Percentiles rank a stretch among this genome's conserved stretches.
Conservation (phyloP, 441 rosid genomes). For the Mallotus japonicus region DNA sequence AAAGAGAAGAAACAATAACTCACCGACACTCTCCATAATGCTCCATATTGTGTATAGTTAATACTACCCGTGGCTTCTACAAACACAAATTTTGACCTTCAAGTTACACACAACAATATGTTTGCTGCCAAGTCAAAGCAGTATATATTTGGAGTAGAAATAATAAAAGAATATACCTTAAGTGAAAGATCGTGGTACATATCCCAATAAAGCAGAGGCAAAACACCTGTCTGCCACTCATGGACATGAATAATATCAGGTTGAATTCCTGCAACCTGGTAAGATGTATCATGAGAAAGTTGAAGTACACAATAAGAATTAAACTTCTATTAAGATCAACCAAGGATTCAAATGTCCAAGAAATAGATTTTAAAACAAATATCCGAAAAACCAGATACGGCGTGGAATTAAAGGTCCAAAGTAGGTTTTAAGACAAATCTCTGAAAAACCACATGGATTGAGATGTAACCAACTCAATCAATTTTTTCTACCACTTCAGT, state of each 20-base stretch:
- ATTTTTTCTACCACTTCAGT: slow-evolving; percentile 9
- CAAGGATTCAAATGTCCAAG: too few relatives aligned
- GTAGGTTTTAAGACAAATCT: too few relatives aligned
- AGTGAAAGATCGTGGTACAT: slow-evolving; percentile 50
- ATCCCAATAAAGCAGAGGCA: slow-evolving; percentile 63
- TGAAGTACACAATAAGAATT: neutral
- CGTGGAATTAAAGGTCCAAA: too few relatives aligned
- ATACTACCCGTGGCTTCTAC: slow-evolving; percentile 54
- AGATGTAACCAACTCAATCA: slow-evolving; percentile 18
- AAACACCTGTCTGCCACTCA: slow-evolving; percentile 59
- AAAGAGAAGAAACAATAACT: slow-evolving; percentile 14
- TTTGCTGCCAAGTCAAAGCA: neutral
- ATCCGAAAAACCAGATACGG: too few relatives aligned
- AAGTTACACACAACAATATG: neutral
- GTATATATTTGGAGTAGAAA: slow-evolving; percentile 2
- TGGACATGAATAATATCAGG: slow-evolving; percentile 60
- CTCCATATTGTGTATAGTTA: slow-evolving; percentile 63
- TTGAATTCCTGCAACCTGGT: slow-evolving; percentile 48
- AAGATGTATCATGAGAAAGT: slow-evolving; percentile 17
- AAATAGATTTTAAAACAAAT: too few relatives aligned
- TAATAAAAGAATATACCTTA: slow-evolving; percentile 32
- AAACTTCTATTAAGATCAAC: too few relatives aligned
- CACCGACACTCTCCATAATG: slow-evolving; percentile 61
- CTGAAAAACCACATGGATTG: neutral
- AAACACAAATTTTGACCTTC: slow-evolving; percentile 16